Conservation (phyloP, 805 yeast species). For the Dipodascus albidus region DNA sequence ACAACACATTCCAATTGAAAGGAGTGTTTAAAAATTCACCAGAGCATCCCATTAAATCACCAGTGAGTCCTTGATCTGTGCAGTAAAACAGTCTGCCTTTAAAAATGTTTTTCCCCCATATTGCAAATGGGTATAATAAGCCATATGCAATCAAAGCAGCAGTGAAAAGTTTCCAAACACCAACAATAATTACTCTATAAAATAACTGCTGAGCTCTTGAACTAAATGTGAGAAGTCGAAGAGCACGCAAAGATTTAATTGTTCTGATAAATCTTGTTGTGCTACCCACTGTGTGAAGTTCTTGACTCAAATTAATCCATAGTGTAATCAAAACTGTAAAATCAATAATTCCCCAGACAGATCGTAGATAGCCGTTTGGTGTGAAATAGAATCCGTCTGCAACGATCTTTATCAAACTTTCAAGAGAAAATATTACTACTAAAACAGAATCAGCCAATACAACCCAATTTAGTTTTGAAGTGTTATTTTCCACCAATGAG, state of each 20-base stretch:
- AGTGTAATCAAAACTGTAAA: constrained; percentile 62
- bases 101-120: constrained; percentile 85
- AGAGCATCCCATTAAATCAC: constrained; percentile 32
- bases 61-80: constrained; percentile 36
- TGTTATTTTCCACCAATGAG: constrained; percentile 15
- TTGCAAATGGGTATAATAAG: constrained; percentile 70
- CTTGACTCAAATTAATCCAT: constrained; percentile 60
- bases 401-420: constrained; percentile 59
- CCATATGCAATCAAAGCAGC: constrained; percentile 59
- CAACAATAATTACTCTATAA: constrained; percentile 70
- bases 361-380: constrained; percentile 71
- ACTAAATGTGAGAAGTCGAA: constrained; percentile 71
- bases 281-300: constrained; percentile 34
- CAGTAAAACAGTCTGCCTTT: constrained; percentile 63
- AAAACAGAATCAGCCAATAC: constrained; percentile 49
- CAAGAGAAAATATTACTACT: constrained; percentile 50
- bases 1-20: constrained; percentile 62
- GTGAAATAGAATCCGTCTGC: constrained; percentile 81
- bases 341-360: constrained; percentile 81
- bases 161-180: constrained; percentile 58
- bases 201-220: constrained; percentile 66
- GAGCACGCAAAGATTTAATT: constrained; percentile 73
- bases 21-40: constrained; percentile 43
- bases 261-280: constrained; percentile 64
- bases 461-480: constrained; percentile 45